Percentiles rank a stretch among this genome's conserved stretches.
These are phyloP conservation scores for Candida neerlandica DNA, from an alignment of 1,139 yeast species.

Conservation along the genomic window DNA sequence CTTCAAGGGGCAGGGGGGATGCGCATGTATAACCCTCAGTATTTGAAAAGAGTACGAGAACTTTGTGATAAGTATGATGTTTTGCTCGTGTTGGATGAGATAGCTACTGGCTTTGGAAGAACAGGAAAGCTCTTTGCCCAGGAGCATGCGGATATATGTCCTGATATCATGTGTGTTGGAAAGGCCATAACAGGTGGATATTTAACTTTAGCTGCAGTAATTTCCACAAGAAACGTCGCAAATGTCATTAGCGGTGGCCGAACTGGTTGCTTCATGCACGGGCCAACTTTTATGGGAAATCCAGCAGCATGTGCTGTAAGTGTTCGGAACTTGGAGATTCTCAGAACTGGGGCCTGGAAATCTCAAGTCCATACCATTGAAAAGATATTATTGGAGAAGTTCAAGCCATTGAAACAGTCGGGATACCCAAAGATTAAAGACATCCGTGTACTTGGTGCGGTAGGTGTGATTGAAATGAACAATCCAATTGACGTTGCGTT, in stretches of 20 bases:
- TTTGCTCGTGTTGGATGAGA: slow-evolving; percentile 1
- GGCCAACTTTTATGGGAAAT: slow-evolving; percentile 1
- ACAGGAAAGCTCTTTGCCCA: background rate
- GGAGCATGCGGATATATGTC: background rate
- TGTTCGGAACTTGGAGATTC: slow-evolving; percentile 1
- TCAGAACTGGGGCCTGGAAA: slow-evolving; percentile 2
- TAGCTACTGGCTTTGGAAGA: slow-evolving; percentile 2
- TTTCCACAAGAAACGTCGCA: background rate
- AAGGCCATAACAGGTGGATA: background rate
- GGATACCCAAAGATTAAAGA: slow-evolving; percentile 1
- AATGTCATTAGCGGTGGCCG: background rate
- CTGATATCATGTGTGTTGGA: slow-evolving; percentile 1
- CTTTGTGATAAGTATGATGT: slow-evolving; percentile 2
- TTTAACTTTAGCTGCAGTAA: background rate
- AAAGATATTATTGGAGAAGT: background rate
- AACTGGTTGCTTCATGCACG: slow-evolving; percentile 2
- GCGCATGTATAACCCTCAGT: background rate
- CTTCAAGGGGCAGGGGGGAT: slow-evolving; percentile 2
- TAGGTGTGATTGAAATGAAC: slow-evolving; percentile 4
- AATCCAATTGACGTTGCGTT: slow-evolving; percentile 1
- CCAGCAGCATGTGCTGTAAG: slow-evolving; percentile 4
- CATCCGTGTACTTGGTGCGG: slow-evolving; percentile 4
- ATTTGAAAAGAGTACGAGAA: background rate
- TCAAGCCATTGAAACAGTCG: background rate
- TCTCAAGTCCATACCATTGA: background rate